Conservation (phyloP, 2,329 filamentous ascomycete species). For the Cordyceps cicadae region DNA sequence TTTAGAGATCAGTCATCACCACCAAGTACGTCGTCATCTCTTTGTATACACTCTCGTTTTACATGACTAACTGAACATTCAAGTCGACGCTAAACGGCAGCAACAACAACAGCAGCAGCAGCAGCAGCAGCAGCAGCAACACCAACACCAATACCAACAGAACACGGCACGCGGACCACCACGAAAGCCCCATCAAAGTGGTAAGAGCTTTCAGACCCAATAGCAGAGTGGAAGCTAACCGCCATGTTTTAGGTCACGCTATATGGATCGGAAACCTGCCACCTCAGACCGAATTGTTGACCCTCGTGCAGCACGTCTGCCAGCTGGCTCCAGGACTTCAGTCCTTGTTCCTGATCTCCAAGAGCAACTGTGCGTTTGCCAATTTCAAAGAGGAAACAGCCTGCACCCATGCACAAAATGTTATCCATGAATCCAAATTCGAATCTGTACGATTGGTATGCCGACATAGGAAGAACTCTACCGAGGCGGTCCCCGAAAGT, state of each 20-base stretch:
- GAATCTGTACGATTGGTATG: constrained; percentile 80
- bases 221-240: constrained; percentile 7
- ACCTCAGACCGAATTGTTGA: constrained; percentile 70
- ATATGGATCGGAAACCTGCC: constrained; percentile 95
- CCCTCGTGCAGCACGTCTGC: constrained; percentile 85
- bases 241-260: constrained; percentile 56
- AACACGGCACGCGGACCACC: constrained; percentile 37
- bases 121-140: neutral
- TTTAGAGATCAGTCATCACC: neutral
- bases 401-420: constrained; percentile 68
- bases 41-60: neutral
- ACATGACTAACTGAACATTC: neutral
- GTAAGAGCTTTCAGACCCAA: constrained; percentile 30
- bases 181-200: constrained; percentile 52
- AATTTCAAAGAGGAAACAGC: constrained; percentile 79
- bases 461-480: constrained; percentile 52
- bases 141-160: neutral
- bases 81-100: neutral
- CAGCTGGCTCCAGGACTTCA: constrained; percentile 70
- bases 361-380: constrained; percentile 95
- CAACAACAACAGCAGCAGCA: neutral
- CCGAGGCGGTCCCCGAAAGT: neutral
- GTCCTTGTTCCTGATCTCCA: constrained; percentile 88
- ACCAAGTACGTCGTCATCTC: neutral
- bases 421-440: constrained; percentile 86